Conservation (phyloP, 139 green algal genomes). For the Picochlorum sp. region DNA sequence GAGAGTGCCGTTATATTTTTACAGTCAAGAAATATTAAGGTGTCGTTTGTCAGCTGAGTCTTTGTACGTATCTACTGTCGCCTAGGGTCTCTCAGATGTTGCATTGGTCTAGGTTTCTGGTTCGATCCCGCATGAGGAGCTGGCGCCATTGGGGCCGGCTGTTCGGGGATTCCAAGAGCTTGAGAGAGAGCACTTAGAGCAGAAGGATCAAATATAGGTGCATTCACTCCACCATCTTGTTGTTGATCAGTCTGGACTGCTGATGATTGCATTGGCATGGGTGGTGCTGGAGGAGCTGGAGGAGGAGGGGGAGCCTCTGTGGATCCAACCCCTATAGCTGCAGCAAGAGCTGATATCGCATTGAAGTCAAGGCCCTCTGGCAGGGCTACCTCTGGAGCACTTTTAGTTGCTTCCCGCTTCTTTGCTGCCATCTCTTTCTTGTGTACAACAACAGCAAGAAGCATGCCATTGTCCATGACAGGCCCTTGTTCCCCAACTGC, state of each 20-base stretch:
- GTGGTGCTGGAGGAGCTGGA: not conserved
- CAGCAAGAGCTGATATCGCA: conserved; percentile 14
- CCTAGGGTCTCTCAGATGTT: not conserved
- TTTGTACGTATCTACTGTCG: not conserved
- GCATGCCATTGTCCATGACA: not conserved
- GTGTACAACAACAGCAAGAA: conserved; percentile 9
- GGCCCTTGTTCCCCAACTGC: not conserved
- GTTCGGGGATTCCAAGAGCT: conserved; percentile 8
- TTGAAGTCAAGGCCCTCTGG: conserved; percentile 17
- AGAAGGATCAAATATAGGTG: conserved; percentile 9
- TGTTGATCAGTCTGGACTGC: not conserved
- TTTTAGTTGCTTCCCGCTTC: not conserved
- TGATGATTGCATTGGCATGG: not conserved
- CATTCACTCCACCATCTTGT: not conserved
- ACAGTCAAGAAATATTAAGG: no score
- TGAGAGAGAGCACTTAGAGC: conserved; percentile 15
- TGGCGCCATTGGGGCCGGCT: not conserved
- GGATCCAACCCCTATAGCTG: conserved; percentile 9
- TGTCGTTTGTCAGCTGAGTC: not conserved
- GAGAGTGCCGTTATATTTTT: not conserved
- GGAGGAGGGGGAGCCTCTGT: conserved; percentile 2
- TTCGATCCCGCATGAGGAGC: not conserved
- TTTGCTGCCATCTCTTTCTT: conserved; percentile 11
- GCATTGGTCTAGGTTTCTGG: not conserved
- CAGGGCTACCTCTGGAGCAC: not conserved